These are phyloP conservation scores for Microsporum canis DNA, from an alignment of 2,329 filamentous ascomycete species.

Conservation along the genomic window DNA sequence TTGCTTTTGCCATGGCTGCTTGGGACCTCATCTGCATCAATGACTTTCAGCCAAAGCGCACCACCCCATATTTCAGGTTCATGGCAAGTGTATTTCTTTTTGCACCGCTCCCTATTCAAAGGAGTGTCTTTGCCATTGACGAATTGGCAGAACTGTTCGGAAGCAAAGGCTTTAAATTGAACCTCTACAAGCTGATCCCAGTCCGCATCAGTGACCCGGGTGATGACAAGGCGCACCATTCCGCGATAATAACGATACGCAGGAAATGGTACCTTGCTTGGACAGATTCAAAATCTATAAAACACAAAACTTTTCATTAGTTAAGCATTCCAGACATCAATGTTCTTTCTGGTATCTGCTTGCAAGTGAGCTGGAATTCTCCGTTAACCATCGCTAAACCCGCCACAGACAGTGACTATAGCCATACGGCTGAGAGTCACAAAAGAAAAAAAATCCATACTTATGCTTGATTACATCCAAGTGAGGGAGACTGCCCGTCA, in stretches of 20 bases:
- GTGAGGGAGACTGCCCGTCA: not conserved
- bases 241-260: not conserved
- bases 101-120: constrained; percentile 9
- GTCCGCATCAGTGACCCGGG: constrained; percentile 9
- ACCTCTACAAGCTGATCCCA: constrained; percentile 12
- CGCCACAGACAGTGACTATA: not conserved
- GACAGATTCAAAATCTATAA: not conserved
- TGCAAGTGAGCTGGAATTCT: not conserved
- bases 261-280: not conserved
- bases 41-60: constrained; percentile 11
- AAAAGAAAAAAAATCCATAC: not conserved
- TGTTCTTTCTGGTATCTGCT: not conserved
- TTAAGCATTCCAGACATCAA: not conserved
- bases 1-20: not conserved
- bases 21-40: constrained; percentile 5
- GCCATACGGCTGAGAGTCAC: not conserved
- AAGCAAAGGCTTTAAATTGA: constrained; percentile 10
- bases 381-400: not conserved
- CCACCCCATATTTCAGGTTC: constrained; percentile 1
- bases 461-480: not conserved
- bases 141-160: constrained; percentile 10
- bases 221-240: constrained; percentile 9
- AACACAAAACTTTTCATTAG: not conserved
- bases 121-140: constrained; percentile 6
- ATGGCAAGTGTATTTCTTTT: constrained; percentile 3